These are phyloP conservation scores for Talinum fruticosum DNA, from an alignment of 148 eudicot genomes.

Conservation along the genomic window DNA sequence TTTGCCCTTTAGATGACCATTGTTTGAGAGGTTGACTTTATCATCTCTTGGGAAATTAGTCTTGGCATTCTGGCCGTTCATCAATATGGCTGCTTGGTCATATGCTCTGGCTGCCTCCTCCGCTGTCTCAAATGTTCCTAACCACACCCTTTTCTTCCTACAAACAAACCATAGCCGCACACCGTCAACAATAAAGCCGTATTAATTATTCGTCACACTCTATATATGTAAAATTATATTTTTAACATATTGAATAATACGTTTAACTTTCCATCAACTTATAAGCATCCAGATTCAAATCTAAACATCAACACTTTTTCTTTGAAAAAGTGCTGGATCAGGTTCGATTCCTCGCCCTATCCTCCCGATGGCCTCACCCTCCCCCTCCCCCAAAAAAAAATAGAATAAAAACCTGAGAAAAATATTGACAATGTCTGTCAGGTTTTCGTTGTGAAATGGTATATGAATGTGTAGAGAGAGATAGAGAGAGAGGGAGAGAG, in stretches of 20 bases:
- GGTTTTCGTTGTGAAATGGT: neutral
- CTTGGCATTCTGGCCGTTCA: slow-evolving; percentile 83
- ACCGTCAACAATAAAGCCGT: too few species aligned
- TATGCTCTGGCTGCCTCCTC: slow-evolving; percentile 92
- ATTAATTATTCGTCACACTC: too few species aligned
- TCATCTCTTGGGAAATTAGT: slow-evolving; percentile 63
- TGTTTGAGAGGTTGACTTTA: slow-evolving; percentile 2
- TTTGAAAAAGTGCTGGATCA: neutral
- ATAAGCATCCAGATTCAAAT: neutral
- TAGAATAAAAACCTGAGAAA: too few species aligned
- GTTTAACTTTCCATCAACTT: neutral
- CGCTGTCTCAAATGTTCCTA: slow-evolving; percentile 93
- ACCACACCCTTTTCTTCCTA: slow-evolving; percentile 87
- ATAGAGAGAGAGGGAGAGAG: neutral
- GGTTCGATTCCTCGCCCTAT: neutral
- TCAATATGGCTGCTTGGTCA: slow-evolving; percentile 81
- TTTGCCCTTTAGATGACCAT: neutral
- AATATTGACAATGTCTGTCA: neutral
- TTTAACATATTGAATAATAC: too few species aligned
- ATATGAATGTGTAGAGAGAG: neutral
- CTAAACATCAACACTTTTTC: neutral
- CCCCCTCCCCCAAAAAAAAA: neutral
- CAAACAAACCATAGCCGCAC: neutral
- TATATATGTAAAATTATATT: too few species aligned
- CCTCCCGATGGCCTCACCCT: too few species aligned